A percentile compares a stretch with the other conserved stretches of the same genome.
Conservation (phyloP, 2,329 filamentous ascomycete species). For the Tolypocladium album region DNA sequence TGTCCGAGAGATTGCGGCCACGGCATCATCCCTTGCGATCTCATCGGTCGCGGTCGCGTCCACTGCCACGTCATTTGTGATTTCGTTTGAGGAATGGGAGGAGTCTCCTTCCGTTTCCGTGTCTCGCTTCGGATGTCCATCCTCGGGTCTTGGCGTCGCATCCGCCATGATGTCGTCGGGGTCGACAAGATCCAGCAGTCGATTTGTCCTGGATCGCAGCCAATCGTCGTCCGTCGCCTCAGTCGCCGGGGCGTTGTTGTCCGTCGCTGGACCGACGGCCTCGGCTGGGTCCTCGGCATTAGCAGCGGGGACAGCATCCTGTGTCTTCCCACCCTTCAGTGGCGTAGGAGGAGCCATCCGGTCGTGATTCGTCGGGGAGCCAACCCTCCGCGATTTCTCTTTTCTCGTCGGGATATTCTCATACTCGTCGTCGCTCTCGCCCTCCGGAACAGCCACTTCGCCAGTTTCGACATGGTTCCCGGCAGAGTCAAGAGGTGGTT, state of each 20-base stretch:
- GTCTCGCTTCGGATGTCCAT: conserved; percentile 6
- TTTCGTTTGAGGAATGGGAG: conserved; percentile 14
- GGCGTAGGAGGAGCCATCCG: conserved; percentile 1
- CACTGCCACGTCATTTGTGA: conserved; percentile 15
- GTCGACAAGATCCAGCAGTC: conserved; percentile 74
- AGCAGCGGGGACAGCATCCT: neutral
- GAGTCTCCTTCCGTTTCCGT: conserved; percentile 9
- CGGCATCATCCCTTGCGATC: conserved; percentile 13
- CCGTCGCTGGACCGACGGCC: conserved; percentile 10
- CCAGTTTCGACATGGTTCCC: conserved; percentile 10
- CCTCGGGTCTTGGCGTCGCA: conserved; percentile 4
- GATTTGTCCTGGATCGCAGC: conserved; percentile 80
- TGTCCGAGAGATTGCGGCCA: conserved; percentile 58
- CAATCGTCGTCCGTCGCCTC: conserved; percentile 74
- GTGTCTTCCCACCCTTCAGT: conserved; percentile 5
- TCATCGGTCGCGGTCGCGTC: conserved; percentile 19
- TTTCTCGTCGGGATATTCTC: conserved; percentile 50
- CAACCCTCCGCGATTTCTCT: conserved; percentile 29
- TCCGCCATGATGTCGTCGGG: conserved; percentile 44
- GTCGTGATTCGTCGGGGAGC: conserved; percentile 8
- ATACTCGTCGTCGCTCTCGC: conserved; percentile 66
- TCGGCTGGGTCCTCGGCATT: conserved; percentile 5
- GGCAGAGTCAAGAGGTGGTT: conserved; percentile 11
- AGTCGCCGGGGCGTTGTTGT: conserved; percentile 15
- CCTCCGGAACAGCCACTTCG: conserved; percentile 32